A percentile compares a stretch with the other conserved stretches of the same genome.
These are phyloP conservation scores for Fusarium nisikadoi DNA, from an alignment of 2,329 filamentous ascomycete species.

Conservation along the genomic window DNA sequence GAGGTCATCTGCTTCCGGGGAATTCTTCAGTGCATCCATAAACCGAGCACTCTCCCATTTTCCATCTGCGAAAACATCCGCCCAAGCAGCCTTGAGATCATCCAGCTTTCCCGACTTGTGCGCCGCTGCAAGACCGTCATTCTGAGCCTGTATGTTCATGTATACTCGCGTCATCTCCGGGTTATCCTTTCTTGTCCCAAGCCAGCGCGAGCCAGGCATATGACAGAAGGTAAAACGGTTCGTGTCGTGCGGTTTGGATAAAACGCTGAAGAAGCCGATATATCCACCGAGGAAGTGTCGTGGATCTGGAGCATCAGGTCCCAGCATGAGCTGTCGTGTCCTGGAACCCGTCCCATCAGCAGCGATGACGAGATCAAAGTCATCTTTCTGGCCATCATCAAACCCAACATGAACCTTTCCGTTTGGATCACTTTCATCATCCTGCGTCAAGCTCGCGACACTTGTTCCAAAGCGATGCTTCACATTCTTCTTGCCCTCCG, in stretches of 20 bases:
- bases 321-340: slow-evolving; percentile 24
- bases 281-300: slow-evolving; percentile 25
- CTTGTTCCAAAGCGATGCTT: not conserved
- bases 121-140: not conserved
- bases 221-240: slow-evolving; percentile 10
- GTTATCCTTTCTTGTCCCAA: not conserved
- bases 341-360: slow-evolving; percentile 18
- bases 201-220: not conserved
- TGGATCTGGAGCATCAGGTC: slow-evolving; percentile 18
- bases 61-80: not conserved
- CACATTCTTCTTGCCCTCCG: not conserved
- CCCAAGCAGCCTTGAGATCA: slow-evolving; percentile 7
- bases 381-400: not conserved
- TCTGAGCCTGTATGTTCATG: not conserved
- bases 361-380: slow-evolving; percentile 13
- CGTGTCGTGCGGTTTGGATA: not conserved
- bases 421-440: slow-evolving; percentile 1
- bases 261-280: slow-evolving; percentile 24
- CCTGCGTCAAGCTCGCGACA: slow-evolving; percentile 5
- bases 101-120: slow-evolving; percentile 11
- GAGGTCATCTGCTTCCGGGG: slow-evolving; percentile 3
- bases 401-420: slow-evolving; percentile 9
- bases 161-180: slow-evolving; percentile 6
- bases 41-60: slow-evolving; percentile 10
- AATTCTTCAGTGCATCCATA: not conserved